Base-by-base conservation (phyloP, 1,139 yeast species). In the Blastobotrys serpentis region DNA sequence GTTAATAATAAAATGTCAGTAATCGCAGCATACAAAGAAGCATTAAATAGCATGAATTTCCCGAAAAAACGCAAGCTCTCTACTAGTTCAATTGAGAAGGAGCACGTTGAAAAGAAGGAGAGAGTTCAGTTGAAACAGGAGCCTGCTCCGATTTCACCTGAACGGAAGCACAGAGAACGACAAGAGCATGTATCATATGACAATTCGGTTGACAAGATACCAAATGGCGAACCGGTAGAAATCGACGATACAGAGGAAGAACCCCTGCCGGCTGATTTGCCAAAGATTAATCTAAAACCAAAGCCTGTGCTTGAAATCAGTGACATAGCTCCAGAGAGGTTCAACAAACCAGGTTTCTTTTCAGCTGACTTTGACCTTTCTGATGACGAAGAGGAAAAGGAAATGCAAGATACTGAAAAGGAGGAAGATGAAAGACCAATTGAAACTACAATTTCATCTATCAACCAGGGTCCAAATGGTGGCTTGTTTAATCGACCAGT, bases 261-360 rank as follows among this genome's bases (percentile, higher is more conserved):
- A 32, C n/a, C 32, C 10, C 7, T 19, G 16, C 41, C 43, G 22
- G 47, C 44, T 14, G 50, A 46, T 8, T 44, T 56, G 11, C 58
- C 60, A 22, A 43, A 48, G 32, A 55, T 56, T 36, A 52, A 53
- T 29, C 42, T 55, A 44, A 49, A 51, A 14, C 51, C 50, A 2
- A 61, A 60, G 43, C 59, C 64, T 8, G 56, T 61, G 7, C 40
- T 62, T 18, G 61, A 61, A 21, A 32, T 62, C 19, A 45, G 55
- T 17, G 63, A 61, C 26, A 44, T 64, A 16, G 54, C 65, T 1
- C 50, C 50, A n/a, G 64, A 57, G 2, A 49, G 66, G 29, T 47
- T 47, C n/a, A 51, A 53, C 22, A 49, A 59, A 19, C 63, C 63
- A 0, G 67, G 67, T 1, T 64, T 56, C 41, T 63, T 64, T 43